Conservation (phyloP, 2,329 filamentous ascomycete genomes). For the Hyphodiscus sp. region DNA sequence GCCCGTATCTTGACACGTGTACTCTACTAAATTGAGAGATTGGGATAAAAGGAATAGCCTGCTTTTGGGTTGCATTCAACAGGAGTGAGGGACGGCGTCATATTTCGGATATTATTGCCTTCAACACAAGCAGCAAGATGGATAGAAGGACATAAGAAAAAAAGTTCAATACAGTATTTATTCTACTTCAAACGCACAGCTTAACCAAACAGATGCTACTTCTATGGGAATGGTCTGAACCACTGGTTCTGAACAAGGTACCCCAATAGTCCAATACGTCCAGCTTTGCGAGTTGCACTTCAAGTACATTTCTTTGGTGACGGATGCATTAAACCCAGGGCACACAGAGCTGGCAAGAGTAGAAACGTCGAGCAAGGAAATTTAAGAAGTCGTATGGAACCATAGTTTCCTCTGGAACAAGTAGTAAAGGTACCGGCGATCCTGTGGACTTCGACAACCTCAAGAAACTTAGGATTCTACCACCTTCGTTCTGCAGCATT, state of each 20-base stretch:
- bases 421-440: no score
- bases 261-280: no score
- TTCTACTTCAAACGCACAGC: not conserved
- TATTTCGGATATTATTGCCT: constrained; percentile 15
- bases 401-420: no score
- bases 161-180: not conserved
- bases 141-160: not conserved
- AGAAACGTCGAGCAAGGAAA: no score
- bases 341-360: no score
- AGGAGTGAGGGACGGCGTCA: constrained; percentile 16
- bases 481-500: not conserved
- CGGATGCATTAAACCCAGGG: no score
- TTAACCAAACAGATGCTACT: no score
- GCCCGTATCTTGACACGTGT: constrained; percentile 34
- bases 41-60: constrained; percentile 1
- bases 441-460: not conserved
- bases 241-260: no score
- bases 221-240: no score
- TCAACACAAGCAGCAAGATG: constrained; percentile 16
- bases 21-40: constrained; percentile 27
- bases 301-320: no score
- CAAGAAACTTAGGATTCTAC: not conserved
- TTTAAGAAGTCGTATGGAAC: no score
- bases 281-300: no score
- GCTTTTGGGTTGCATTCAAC: constrained; percentile 18